phyloP scores from a whole-genome alignment of 768 basidiomycete species.

The Naganishia friedmannii region DNA sequence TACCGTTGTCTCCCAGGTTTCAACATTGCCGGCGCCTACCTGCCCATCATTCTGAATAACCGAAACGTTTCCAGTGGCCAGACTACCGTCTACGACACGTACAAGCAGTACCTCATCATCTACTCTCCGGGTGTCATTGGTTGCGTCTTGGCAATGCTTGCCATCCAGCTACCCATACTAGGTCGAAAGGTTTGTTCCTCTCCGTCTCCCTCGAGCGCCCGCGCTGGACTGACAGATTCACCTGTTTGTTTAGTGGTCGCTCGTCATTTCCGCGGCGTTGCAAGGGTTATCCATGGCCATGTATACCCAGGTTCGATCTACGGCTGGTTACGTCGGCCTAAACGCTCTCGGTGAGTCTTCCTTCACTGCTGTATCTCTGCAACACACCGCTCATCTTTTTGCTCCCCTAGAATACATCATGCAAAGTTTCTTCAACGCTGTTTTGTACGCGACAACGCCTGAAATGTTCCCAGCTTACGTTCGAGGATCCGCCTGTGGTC shows the following conservation, averaged over 20 bases:
- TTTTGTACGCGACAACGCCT: conserved; percentile 50
- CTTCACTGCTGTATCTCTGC: neutral
- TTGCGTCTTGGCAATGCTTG: conserved; percentile 42
- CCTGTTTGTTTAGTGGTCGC: conserved; percentile 13
- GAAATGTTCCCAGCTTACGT: conserved; percentile 49
- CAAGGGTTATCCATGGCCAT: conserved; percentile 48
- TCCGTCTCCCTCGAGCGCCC: neutral
- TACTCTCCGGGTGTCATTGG: conserved; percentile 48
- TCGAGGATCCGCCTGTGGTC: conserved; percentile 46
- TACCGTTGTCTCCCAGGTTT: conserved; percentile 36
- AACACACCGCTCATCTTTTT: neutral
- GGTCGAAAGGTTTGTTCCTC: conserved; percentile 44
- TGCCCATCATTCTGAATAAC: conserved; percentile 51
- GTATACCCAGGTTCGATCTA: conserved; percentile 47
- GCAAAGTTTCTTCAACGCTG: conserved; percentile 52
- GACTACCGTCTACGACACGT: conserved; percentile 49
- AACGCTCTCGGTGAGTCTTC: conserved; percentile 33
- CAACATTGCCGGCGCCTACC: conserved; percentile 50
- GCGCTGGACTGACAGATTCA: neutral
- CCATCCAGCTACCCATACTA: conserved; percentile 44
- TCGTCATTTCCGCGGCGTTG: conserved; percentile 37
- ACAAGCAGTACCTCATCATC: conserved; percentile 51
- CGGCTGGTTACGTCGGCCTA: conserved; percentile 46
- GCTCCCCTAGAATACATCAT: conserved; percentile 41
- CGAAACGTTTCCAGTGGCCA: conserved; percentile 43